phyloP scores from a whole-genome alignment of 192 early-diverging fungal species.

The Entrophospora sp. region DNA sequence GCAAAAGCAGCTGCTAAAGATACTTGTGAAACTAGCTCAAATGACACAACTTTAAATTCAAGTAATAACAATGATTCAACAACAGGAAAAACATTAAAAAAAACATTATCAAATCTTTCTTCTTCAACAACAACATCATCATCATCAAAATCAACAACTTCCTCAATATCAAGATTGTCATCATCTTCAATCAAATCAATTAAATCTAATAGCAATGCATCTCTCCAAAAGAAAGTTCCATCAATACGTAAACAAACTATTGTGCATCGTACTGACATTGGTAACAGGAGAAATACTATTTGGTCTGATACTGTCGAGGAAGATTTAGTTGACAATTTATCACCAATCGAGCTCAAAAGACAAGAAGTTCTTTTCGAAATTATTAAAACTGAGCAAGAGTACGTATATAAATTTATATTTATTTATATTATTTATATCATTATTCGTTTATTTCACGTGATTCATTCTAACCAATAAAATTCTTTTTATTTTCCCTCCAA shows the following conservation, averaged over 20 bases:
- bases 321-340: conserved; percentile 24
- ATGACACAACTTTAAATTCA: background rate
- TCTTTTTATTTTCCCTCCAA: background rate
- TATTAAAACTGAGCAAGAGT: conserved; percentile 53
- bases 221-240: background rate
- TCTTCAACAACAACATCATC: background rate
- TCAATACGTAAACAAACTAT: background rate
- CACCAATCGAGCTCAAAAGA: conserved; percentile 54
- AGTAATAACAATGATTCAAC: background rate
- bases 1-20: background rate
- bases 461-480: background rate
- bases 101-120: no score
- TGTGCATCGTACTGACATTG: conserved; percentile 12
- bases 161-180: no score
- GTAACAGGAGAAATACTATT: conserved; percentile 10
- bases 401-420: background rate
- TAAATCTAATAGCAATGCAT: no score
- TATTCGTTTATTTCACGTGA: background rate
- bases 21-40: no score
- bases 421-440: background rate
- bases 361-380: conserved; percentile 82
- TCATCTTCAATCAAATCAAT: no score
- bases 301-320: conserved; percentile 18
- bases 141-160: no score
- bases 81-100: background rate